Percentiles rank a stretch among this genome's conserved stretches.
These are phyloP conservation scores for Euphorbia schlechtendalii DNA, from an alignment of 441 rosid genomes.

Conservation along the genomic window DNA sequence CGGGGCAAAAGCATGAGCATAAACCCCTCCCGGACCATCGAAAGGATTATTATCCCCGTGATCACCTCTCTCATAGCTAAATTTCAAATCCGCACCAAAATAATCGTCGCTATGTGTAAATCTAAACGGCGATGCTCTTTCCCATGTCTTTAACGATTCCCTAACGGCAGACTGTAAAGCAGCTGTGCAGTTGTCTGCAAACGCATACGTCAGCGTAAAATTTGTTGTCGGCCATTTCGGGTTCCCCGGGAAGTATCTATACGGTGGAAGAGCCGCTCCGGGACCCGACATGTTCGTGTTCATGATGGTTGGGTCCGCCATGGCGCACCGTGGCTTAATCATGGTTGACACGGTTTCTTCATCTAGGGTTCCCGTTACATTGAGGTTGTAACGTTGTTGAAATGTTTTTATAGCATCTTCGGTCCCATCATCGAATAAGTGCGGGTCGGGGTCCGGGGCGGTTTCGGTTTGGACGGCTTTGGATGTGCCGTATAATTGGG, in stretches of 20 bases:
- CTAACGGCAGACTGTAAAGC: neutral
- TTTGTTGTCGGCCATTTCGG: neutral
- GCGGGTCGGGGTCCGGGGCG: too few relatives aligned
- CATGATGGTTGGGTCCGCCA: neutral
- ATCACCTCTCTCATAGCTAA: neutral
- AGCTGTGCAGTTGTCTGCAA: neutral
- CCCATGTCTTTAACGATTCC: neutral
- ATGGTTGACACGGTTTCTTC: neutral
- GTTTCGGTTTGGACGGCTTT: neutral
- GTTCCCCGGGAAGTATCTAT: neutral
- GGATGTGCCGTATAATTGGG: neutral
- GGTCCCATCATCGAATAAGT: neutral
- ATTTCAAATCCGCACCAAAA: neutral
- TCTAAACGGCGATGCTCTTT: neutral
- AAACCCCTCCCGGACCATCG: constrained; percentile 9
- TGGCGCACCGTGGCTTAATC: constrained; percentile 1
- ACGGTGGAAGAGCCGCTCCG: neutral
- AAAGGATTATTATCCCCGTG: constrained; percentile 5
- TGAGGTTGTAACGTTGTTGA: constrained; percentile 1
- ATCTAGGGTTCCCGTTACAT: neutral
- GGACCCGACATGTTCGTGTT: neutral
- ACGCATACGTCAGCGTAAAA: neutral
- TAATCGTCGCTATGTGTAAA: neutral
- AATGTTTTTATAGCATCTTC: neutral
- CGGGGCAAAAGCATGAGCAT: constrained; percentile 2